Base-by-base conservation (phyloP, 2,329 filamentous ascomycete genomes). In the Pleomassaria siparia region DNA sequence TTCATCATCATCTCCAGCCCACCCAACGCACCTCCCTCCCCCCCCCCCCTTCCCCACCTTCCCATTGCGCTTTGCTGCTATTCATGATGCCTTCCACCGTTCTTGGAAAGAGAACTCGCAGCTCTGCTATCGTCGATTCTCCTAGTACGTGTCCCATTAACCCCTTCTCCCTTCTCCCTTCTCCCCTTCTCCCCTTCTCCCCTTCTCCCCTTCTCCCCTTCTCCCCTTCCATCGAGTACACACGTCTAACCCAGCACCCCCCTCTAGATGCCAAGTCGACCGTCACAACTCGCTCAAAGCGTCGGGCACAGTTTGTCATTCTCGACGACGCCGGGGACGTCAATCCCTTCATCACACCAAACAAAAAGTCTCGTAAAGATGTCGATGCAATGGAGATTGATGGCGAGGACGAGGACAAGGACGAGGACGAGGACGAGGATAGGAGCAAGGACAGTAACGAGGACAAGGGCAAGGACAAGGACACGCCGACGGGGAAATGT, bases 271-370 rank as follows among this genome's bases (percentile, higher is more conserved):
- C 49, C 47, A 47, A 47, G 40, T 53, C 53, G 22, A 40, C 50
- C 43, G 53, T 53, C 49, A 50, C 59, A 39, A 74, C 73, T 30
- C 68, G 72, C 41, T 55, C 73, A 54, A 76, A 76, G 55, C 65
- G 72, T 49, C 66, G 68, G 67, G 64, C 74, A 37, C 73, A 70
- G 56, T 73, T 72, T 63, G 75, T 72, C 5, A 70, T 72, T 33
- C 58, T 73, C 22, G 76, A 81, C 60, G 84, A 86, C 56, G 82
- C 88, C 57, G 87, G 91, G 69, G 88, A 89, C 56, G 75, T 80
- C 52, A 84, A 87, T 47, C 82, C 81, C 2, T 78, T 82, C 49
- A 56, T 75, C 42, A 72, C 67, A 6, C 70, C 63, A 9, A 66
- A 59, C 16, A 67, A 62, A 47, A 58, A 66, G 49, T 53, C 53